Conservation (phyloP, 208 protist species). For the Leishmania mexicana region DNA sequence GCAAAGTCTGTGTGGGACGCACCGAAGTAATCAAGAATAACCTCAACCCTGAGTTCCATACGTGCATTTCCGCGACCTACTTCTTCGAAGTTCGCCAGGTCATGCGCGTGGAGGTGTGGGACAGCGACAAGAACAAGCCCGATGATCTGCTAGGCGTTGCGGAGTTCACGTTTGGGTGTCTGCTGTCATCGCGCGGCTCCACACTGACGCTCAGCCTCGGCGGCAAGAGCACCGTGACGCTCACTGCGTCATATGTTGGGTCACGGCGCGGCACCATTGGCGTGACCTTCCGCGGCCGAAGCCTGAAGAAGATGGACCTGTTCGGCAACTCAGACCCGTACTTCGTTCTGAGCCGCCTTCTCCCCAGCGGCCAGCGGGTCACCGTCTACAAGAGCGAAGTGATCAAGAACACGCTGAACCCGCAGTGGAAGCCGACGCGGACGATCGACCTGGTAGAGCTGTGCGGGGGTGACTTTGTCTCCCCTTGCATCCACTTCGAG, state of each 20-base stretch:
- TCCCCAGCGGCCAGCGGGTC: constrained; percentile 19
- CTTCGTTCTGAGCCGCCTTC: constrained; percentile 26
- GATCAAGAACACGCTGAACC: constrained; percentile 36
- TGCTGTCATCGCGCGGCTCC: constrained; percentile 23
- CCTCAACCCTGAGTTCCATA: constrained; percentile 44
- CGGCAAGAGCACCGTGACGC: constrained; percentile 30
- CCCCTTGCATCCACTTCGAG: neutral
- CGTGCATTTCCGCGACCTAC: constrained; percentile 26
- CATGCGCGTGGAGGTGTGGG: constrained; percentile 28
- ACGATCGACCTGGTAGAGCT: constrained; percentile 33
- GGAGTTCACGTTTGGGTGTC: constrained; percentile 25
- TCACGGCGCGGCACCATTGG: constrained; percentile 18
- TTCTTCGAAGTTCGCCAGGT: constrained; percentile 47
- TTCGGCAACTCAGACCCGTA: constrained; percentile 43
- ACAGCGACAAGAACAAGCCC: constrained; percentile 23
- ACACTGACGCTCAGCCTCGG: constrained; percentile 24
- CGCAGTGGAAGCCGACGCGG: constrained; percentile 38
- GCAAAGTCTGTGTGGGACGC: constrained; percentile 2
- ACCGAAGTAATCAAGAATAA: constrained; percentile 41
- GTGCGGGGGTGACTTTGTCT: constrained; percentile 13
- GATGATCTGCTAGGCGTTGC: constrained; percentile 39
- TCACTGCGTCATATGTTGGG: constrained; percentile 20
- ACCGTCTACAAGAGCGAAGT: constrained; percentile 37
- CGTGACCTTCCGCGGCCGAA: constrained; percentile 20
- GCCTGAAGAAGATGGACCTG: constrained; percentile 49